Conservation (phyloP, 495 filamentous ascomycete genomes). For the Hyaloscypha hepaticicola region DNA sequence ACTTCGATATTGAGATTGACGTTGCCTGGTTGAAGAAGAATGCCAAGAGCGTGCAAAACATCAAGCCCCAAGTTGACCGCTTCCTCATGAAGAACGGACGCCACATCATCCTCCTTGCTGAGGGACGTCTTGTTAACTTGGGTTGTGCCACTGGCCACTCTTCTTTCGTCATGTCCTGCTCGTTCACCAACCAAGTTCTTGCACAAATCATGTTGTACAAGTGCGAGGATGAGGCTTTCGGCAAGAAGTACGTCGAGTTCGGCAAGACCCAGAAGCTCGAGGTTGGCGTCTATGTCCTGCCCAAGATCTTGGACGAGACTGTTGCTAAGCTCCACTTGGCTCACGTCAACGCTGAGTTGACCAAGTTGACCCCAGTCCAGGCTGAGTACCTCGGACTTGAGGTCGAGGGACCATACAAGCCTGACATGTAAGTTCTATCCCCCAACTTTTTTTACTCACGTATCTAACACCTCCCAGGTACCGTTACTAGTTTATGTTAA, state of each 20-base stretch:
- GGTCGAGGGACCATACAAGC: constrained; percentile 90
- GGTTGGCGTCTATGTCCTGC: constrained; percentile 92
- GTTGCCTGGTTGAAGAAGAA: constrained; percentile 99
- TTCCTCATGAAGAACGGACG: constrained; percentile 91
- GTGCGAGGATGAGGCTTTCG: constrained; percentile 81
- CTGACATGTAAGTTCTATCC: constrained; percentile 57
- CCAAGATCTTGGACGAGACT: constrained; percentile 98
- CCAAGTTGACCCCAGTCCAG: constrained; percentile 79
- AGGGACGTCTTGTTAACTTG: constrained; percentile 98
- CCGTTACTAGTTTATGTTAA: constrained; percentile 43
- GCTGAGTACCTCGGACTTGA: constrained; percentile 89
- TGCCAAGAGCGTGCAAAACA: constrained; percentile 85
- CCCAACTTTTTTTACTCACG: constrained; percentile 38
- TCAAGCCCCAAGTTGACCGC: constrained; percentile 99
- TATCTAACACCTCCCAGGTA: constrained; percentile 34
- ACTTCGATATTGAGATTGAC: constrained; percentile 99
- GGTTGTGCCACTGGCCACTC: constrained; percentile 99
- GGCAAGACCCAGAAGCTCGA: constrained; percentile 83
- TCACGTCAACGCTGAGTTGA: constrained; percentile 94
- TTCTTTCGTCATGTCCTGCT: constrained; percentile 99
- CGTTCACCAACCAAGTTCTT: constrained; percentile 99
- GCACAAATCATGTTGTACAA: constrained; percentile 99
- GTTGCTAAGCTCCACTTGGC: constrained; percentile 89
- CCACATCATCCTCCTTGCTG: constrained; percentile 96
- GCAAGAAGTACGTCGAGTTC: constrained; percentile 93